A percentile compares a stretch with the other conserved stretches of the same genome.
Conservation (phyloP, 2,329 filamentous ascomycete species). For the Rutstroemia sp. region DNA sequence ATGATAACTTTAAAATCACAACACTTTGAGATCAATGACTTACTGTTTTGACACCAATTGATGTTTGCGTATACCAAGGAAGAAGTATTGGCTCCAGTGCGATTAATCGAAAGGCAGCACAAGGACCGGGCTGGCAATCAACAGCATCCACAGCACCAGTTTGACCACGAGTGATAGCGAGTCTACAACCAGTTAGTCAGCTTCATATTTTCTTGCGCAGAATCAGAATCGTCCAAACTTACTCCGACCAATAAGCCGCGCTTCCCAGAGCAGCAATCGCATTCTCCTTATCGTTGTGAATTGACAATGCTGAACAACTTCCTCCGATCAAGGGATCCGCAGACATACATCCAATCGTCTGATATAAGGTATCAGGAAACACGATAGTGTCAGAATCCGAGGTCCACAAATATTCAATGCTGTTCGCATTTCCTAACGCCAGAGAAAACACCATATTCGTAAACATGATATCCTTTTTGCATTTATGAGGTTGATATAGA, state of each 20-base stretch:
- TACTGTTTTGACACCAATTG: slow-evolving; percentile 29
- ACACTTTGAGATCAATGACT: too few species aligned
- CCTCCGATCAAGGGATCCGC: slow-evolving; percentile 30
- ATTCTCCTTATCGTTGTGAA: slow-evolving; percentile 30
- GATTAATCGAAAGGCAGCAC: slow-evolving; percentile 30
- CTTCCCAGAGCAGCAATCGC: slow-evolving; percentile 27
- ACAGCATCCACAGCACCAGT: slow-evolving; percentile 26
- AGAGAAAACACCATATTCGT: slow-evolving; percentile 31
- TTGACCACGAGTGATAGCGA: slow-evolving; percentile 30
- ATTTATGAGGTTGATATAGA: slow-evolving; percentile 31
- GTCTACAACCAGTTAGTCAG: background rate
- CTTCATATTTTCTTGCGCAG: background rate
- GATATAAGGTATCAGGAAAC: slow-evolving; percentile 14
- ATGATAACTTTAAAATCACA: too few species aligned
- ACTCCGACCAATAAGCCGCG: slow-evolving; percentile 31
- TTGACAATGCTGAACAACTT: slow-evolving; percentile 28
- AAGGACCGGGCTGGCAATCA: slow-evolving; percentile 33
- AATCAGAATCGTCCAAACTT: background rate
- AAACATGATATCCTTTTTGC: slow-evolving; percentile 35
- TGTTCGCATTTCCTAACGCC: slow-evolving; percentile 28
- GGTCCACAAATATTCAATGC: slow-evolving; percentile 32
- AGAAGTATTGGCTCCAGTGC: slow-evolving; percentile 29
- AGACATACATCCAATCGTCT: slow-evolving; percentile 27
- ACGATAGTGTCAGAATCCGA: slow-evolving; percentile 30
- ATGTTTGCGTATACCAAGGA: slow-evolving; percentile 32